Evolutionary conservation across 2,329 filamentous ascomycete species (phyloP), one percentile per base, ranked within the genome.

Genomic region (Sporothrix sp.): DNA sequence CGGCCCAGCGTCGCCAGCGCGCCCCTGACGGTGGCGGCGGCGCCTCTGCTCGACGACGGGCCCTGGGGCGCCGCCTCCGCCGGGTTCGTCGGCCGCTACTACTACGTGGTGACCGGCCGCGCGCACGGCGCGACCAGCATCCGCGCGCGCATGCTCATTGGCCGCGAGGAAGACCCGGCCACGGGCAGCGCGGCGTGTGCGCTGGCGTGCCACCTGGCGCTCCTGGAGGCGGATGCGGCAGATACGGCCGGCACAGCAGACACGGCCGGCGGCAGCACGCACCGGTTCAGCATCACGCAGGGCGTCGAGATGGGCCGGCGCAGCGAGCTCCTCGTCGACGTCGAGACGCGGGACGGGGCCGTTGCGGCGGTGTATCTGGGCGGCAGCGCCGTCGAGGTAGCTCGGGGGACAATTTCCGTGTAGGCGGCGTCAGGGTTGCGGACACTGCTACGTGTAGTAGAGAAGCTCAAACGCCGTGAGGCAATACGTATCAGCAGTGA

Each of bases 251-350:
- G 57, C 50, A 62, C 62, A 14, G 13, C 21, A 18, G 25, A 10
- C 20, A 13, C 32, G 1, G 23, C 30, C 14, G 27, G n/a, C 5
- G 45, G 25, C 36, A 23, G n/a, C 10, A 18, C 33, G 45, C 16
- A 38, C 9, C 43, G 40, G 38, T 81, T 76, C 56, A 67, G 72
- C 52, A 66, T 85, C 55, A 75, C 75, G 52, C 82, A 85, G 65
- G 82, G 81, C 1, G 78, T 84, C 9, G 81, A 85, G 65, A 84
- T 85, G 76, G 81, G 79, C 6, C 65, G 79, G 56, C 66, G 66
- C 62, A 79, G 76, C 58, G 66, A 72, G 44, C 78, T 79, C 43
- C 58, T 63, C 35, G 70, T 78, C 32, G 68, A 74, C 50, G 67
- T 75, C n/a, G 50, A 50, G 25, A 45, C 54, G 10, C 40, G 44